phyloP scores from a whole-genome alignment of 2,329 filamentous ascomycete genomes.

The Cladorrhinum sp. region DNA sequence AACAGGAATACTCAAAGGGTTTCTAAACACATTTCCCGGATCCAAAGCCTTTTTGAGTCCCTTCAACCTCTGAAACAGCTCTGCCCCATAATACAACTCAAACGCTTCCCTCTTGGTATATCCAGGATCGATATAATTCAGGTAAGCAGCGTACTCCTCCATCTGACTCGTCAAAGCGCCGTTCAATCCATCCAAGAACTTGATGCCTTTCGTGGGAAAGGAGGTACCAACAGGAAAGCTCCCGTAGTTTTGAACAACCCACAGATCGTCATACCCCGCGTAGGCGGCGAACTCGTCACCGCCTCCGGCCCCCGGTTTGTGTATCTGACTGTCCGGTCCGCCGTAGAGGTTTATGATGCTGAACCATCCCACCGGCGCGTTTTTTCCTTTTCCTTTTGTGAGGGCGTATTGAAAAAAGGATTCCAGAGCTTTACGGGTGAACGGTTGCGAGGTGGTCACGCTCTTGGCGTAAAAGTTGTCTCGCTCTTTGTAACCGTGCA shows the following conservation, averaged over 20 bases:
- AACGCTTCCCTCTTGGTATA: conserved; percentile 27
- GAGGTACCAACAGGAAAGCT: background rate
- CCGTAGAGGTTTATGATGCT: conserved; percentile 33
- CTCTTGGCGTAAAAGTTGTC: conserved; percentile 38
- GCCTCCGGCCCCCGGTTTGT: background rate
- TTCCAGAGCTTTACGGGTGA: conserved; percentile 23
- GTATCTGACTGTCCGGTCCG: conserved; percentile 28
- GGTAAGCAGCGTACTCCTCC: conserved; percentile 28
- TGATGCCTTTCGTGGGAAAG: conserved; percentile 21
- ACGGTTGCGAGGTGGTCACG: conserved; percentile 30
- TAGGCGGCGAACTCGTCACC: conserved; percentile 26
- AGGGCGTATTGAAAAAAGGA: conserved; percentile 29
- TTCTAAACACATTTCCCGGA: conserved; percentile 27
- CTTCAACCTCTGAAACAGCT: conserved; percentile 24
- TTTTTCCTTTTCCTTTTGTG: background rate
- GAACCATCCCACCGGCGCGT: conserved; percentile 29
- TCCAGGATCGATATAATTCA: conserved; percentile 33
- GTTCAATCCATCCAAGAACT: conserved; percentile 26
- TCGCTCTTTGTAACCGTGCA: conserved; percentile 18
- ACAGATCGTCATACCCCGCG: conserved; percentile 28
- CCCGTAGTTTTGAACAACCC: conserved; percentile 29
- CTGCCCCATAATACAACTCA: conserved; percentile 30
- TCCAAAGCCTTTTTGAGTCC: conserved; percentile 39
- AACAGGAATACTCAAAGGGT: conserved; percentile 30
- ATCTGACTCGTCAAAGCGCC: conserved; percentile 24